These are phyloP conservation scores for Gamarada debralockiae DNA, from an alignment of 495 filamentous ascomycete species.

Conservation along the genomic window DNA sequence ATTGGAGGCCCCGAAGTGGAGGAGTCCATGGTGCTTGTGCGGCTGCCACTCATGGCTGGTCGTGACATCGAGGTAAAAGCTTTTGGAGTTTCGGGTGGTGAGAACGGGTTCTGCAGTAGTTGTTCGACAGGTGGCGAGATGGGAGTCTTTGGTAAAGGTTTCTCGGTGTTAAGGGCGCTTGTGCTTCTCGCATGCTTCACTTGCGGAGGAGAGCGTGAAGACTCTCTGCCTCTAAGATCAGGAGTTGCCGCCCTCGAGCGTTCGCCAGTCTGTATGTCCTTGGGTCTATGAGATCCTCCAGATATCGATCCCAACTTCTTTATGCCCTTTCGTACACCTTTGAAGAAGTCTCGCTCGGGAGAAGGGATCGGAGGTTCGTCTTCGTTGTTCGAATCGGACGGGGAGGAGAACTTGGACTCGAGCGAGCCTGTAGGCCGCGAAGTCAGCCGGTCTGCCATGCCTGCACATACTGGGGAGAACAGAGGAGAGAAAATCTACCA, in stretches of 20 bases:
- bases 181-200: constrained; percentile 43
- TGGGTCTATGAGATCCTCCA: constrained; percentile 22
- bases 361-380: constrained; percentile 32
- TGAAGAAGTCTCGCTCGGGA: constrained; percentile 36
- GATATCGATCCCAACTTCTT: constrained; percentile 38
- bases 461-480: background rate
- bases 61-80: constrained; percentile 17
- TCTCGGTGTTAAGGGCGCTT: constrained; percentile 46
- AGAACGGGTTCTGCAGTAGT: constrained; percentile 7
- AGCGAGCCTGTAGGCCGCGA: constrained; percentile 17
- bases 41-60: constrained; percentile 30
- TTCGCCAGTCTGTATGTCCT: constrained; percentile 16
- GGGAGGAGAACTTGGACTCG: constrained; percentile 20
- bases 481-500: constrained; percentile 4
- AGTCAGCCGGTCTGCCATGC: constrained; percentile 24
- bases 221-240: background rate
- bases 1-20: constrained; percentile 39
- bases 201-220: background rate
- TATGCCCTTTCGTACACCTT: constrained; percentile 45
- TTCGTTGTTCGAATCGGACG: constrained; percentile 33
- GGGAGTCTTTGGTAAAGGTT: constrained; percentile 43
- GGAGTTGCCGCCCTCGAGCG: constrained; percentile 1
- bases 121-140: constrained; percentile 15
- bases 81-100: constrained; percentile 19
- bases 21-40: constrained; percentile 60